These are phyloP conservation scores for Erodium chrysanthum DNA, from an alignment of 441 rosid species.

Conservation along the genomic window DNA sequence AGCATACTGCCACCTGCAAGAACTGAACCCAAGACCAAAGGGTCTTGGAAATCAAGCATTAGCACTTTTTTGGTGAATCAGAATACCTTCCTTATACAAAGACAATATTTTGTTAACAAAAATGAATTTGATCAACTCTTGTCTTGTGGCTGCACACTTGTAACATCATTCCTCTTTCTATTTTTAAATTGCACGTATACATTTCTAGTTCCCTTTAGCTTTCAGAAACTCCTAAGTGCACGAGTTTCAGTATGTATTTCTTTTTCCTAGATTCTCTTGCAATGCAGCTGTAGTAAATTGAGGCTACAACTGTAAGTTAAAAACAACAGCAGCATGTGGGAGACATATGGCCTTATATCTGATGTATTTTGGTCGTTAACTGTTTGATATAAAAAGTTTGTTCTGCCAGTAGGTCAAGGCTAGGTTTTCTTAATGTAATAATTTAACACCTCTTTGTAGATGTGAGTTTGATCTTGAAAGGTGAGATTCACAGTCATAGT, in stretches of 20 bases:
- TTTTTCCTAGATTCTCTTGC: slow-evolving; percentile 3
- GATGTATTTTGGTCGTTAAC: not conserved
- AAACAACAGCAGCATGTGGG: not conserved
- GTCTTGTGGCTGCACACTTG: not conserved
- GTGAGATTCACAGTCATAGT: slow-evolving; percentile 8
- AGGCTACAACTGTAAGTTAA: not conserved
- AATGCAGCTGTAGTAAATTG: not conserved
- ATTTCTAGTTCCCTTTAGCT: not conserved
- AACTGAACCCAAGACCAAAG: not conserved
- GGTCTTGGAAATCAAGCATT: not conserved
- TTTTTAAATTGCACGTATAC: not conserved
- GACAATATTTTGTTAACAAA: not conserved
- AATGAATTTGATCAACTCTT: not conserved
- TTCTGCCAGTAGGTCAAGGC: not conserved
- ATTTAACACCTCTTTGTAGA: not conserved
- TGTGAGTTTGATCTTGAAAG: not conserved
- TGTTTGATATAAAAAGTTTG: not conserved
- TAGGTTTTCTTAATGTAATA: not conserved
- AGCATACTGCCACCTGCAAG: not conserved
- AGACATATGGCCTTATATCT: not conserved
- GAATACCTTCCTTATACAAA: not conserved
- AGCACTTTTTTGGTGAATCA: not conserved
- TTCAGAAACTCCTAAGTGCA: not conserved
- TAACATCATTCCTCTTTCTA: not conserved
- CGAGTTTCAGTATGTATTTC: not conserved